Evolutionary conservation across 164 flowering plant genomes (phyloP).

Genomic region (Tinospora cordifolia): DNA sequence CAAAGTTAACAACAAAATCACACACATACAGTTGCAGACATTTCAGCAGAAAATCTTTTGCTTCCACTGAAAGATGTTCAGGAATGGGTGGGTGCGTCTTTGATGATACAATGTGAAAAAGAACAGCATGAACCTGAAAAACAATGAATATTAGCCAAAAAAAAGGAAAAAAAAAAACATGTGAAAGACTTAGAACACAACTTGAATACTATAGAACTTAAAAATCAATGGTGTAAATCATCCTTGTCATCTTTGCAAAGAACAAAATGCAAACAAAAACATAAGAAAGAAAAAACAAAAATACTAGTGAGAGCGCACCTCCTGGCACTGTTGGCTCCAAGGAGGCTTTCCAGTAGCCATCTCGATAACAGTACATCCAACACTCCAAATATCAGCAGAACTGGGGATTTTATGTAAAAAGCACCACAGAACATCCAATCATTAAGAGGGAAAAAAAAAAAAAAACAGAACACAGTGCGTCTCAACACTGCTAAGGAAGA

Average conservation of each 20-base stretch:
- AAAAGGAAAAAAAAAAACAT: neutral
- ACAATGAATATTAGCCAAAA: conserved; percentile 9
- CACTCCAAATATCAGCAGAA: conserved; percentile 99
- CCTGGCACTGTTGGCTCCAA: conserved; percentile 95
- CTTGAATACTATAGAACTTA: neutral
- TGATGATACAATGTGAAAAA: conserved; percentile 84
- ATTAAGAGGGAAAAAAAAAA: neutral
- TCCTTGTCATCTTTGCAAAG: too few species aligned
- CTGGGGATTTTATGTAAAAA: conserved; percentile 28
- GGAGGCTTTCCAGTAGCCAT: conserved; percentile 99
- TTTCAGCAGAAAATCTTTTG: conserved; percentile 81
- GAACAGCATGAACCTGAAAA: conserved; percentile 72
- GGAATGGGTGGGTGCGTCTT: conserved; percentile 98
- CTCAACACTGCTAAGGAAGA: neutral
- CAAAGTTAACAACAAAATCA: neutral
- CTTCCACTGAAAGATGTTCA: conserved; percentile 77
- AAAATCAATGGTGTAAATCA: neutral
- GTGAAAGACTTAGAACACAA: neutral
- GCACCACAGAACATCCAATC: neutral
- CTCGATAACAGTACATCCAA: conserved; percentile 97
- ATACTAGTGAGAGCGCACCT: conserved; percentile 35
- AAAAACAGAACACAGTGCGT: neutral
- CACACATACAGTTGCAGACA: conserved; percentile 72
- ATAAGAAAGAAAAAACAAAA: neutral
- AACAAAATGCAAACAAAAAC: neutral